These are phyloP conservation scores for Myotisia sp. DNA, from an alignment of 2,329 filamentous ascomycete genomes.

Conservation along the genomic window DNA sequence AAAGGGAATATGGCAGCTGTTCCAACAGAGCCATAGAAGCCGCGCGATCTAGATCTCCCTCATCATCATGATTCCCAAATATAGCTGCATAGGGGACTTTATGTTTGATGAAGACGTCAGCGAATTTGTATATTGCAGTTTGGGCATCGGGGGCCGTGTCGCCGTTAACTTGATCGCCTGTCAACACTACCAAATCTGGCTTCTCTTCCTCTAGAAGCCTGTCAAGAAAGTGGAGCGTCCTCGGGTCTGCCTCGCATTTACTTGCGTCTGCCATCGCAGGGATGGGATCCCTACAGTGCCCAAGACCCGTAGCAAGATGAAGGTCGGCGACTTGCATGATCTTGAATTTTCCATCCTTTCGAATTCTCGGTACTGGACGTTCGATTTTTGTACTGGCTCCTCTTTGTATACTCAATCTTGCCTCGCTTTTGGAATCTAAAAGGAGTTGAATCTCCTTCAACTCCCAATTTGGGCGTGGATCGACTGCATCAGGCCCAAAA, in stretches of 20 bases:
- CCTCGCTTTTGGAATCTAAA: slow-evolving; percentile 48
- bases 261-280: slow-evolving; percentile 54
- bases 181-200: slow-evolving; percentile 80
- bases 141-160: slow-evolving; percentile 84
- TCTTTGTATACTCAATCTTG: slow-evolving; percentile 63
- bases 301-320: slow-evolving; percentile 81
- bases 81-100: slow-evolving; percentile 88
- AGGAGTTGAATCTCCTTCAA: slow-evolving; percentile 61
- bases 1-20: slow-evolving; percentile 75
- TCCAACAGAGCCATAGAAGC: slow-evolving; percentile 77
- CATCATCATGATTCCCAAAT: slow-evolving; percentile 96
- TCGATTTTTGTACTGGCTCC: slow-evolving; percentile 50
- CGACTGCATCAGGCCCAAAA: slow-evolving; percentile 81
- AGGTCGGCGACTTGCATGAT: slow-evolving; percentile 94
- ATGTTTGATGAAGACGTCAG: slow-evolving; percentile 66
- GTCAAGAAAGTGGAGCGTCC: slow-evolving; percentile 79
- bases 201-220: slow-evolving; percentile 80
- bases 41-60: slow-evolving; percentile 61
- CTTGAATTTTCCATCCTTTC: slow-evolving; percentile 87
- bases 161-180: slow-evolving; percentile 90
- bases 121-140: slow-evolving; percentile 86
- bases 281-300: slow-evolving; percentile 71
- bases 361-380: slow-evolving; percentile 62
- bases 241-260: slow-evolving; percentile 77
- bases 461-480: slow-evolving; percentile 74